A percentile compares a stretch with the other conserved stretches of the same genome.
phyloP scores from a whole-genome alignment of 495 filamentous ascomycete species.

The Filosporella fistucella region DNA sequence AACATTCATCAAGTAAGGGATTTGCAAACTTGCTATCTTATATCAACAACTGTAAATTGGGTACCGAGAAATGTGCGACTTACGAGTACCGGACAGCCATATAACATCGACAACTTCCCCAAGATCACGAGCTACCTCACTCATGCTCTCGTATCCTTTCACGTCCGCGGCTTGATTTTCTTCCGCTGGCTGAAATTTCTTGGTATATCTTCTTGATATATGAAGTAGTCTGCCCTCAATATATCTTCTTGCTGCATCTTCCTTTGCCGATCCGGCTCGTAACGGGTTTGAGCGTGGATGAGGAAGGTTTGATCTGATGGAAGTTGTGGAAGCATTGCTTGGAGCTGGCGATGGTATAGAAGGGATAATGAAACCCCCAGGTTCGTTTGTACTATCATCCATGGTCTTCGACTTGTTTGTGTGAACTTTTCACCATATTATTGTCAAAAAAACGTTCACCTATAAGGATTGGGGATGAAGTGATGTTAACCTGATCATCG shows the following conservation, averaged over 20 bases:
- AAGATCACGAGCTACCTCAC: conserved; percentile 64
- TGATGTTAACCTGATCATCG: not conserved
- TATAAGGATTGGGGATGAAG: not conserved
- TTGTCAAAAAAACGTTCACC: not conserved
- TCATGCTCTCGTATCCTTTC: conserved; percentile 63
- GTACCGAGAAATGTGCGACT: conserved; percentile 26
- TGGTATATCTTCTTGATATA: conserved; percentile 67
- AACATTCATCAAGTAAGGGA: conserved; percentile 74
- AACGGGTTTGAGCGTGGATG: conserved; percentile 61
- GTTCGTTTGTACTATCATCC: conserved; percentile 12
- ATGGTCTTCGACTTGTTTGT: conserved; percentile 2
- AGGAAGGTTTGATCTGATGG: conserved; percentile 39
- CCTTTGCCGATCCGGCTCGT: conserved; percentile 67
- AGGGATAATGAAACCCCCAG: conserved; percentile 19
- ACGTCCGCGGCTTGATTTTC: conserved; percentile 33
- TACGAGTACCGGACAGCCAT: conserved; percentile 82
- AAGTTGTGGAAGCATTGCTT: conserved; percentile 10
- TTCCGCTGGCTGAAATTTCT: conserved; percentile 59
- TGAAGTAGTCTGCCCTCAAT: conserved; percentile 57
- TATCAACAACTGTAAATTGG: not conserved
- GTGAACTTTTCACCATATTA: not conserved
- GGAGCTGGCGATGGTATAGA: conserved; percentile 22
- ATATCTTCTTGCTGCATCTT: conserved; percentile 68
- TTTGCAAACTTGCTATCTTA: conserved; percentile 67
- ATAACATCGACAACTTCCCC: conserved; percentile 69